phyloP scores from a whole-genome alignment of 495 filamentous ascomycete genomes.

The Penicillium antarcticum region DNA sequence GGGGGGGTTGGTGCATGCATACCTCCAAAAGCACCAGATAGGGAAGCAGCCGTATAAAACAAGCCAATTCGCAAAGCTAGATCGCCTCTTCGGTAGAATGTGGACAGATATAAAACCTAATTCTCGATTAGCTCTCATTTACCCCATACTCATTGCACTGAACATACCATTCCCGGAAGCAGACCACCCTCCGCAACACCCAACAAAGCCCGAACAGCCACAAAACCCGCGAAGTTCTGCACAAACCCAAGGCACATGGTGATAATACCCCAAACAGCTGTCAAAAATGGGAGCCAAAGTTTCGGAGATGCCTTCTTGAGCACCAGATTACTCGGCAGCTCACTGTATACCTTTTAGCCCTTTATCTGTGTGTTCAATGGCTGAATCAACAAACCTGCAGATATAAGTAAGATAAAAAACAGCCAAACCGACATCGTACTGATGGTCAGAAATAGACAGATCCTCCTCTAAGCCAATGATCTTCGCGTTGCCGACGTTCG shows the following conservation, averaged over 20 bases:
- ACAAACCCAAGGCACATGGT: conserved; percentile 51
- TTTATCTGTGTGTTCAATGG: not conserved
- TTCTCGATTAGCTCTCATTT: not conserved
- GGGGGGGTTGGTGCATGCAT: no score
- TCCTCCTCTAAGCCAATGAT: conserved; percentile 57
- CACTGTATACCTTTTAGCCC: conserved; percentile 16
- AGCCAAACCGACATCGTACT: conserved; percentile 62
- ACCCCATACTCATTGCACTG: no score
- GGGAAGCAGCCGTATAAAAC: conserved; percentile 69
- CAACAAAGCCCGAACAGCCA: conserved; percentile 55
- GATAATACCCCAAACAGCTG: conserved; percentile 58
- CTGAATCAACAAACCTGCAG: conserved; percentile 26
- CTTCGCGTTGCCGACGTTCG: conserved; percentile 63
- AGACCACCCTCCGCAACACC: conserved; percentile 61
- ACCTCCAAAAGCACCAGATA: conserved; percentile 71
- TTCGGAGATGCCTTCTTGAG: conserved; percentile 47
- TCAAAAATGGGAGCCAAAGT: conserved; percentile 68
- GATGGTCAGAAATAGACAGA: conserved; percentile 52
- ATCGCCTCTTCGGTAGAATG: conserved; percentile 68
- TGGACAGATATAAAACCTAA: conserved; percentile 64
- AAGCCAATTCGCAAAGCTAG: conserved; percentile 67
- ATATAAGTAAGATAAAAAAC: conserved; percentile 67
- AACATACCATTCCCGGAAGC: conserved; percentile 64
- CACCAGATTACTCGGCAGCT: conserved; percentile 42
- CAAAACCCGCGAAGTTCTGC: conserved; percentile 48